phyloP scores from a whole-genome alignment of 2,329 filamentous ascomycete species.

The Shiraia sp. region DNA sequence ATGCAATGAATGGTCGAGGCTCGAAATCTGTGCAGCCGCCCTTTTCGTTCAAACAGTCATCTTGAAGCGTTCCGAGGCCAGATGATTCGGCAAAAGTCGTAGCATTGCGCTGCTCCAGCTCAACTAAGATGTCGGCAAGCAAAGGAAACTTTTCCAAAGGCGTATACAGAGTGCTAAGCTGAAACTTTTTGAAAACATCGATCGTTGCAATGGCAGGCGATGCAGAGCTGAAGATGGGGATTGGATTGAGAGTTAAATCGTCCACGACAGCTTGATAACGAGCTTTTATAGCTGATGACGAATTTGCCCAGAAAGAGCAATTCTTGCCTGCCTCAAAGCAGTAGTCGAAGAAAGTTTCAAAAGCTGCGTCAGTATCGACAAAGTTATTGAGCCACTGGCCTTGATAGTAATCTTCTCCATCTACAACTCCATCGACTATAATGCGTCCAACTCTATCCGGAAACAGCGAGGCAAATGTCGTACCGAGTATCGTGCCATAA shows the following conservation, averaged over 20 bases:
- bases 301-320: conserved; percentile 17
- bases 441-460: conserved; percentile 49
- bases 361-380: conserved; percentile 57
- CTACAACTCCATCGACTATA: conserved; percentile 49
- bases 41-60: neutral
- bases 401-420: conserved; percentile 53
- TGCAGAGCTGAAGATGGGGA: conserved; percentile 1
- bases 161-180: conserved; percentile 4
- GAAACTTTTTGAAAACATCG: conserved; percentile 3
- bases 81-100: neutral
- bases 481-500: conserved; percentile 53
- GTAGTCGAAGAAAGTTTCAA: conserved; percentile 5
- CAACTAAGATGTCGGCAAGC: conserved; percentile 5
- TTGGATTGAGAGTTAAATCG: conserved; percentile 5
- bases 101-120: conserved; percentile 13
- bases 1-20: conserved; percentile 14
- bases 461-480: conserved; percentile 52
- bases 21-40: conserved; percentile 4
- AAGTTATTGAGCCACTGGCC: conserved; percentile 42
- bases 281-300: conserved; percentile 8
- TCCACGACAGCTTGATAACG: conserved; percentile 12
- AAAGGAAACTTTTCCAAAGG: conserved; percentile 5
- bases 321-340: conserved; percentile 47
- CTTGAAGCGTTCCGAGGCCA: neutral
- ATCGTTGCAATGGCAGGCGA: conserved; percentile 11